A percentile compares a stretch with the other conserved stretches of the same genome.
Conservation (phyloP, 2,329 filamentous ascomycete species). For the Ceratocystis lukuohia region DNA sequence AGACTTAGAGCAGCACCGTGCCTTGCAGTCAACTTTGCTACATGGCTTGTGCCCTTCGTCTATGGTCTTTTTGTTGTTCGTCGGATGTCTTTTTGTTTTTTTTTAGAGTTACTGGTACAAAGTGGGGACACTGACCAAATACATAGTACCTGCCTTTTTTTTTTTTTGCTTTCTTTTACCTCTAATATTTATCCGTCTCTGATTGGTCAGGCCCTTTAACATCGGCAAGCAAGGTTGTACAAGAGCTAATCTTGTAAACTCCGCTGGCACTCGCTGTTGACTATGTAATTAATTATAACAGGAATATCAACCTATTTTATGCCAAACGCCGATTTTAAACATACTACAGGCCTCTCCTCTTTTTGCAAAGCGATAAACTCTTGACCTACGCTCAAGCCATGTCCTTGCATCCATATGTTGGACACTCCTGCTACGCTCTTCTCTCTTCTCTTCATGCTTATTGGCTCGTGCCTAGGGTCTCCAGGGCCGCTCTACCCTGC, state of each 20-base stretch:
- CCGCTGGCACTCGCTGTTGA: no score
- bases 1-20: background rate
- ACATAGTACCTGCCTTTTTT: background rate
- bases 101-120: background rate
- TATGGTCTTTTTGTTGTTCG: background rate
- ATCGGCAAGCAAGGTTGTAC: no score
- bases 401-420: no score
- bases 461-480: background rate
- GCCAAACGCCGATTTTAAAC: no score
- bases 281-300: no score
- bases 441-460: background rate
- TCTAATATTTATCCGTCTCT: background rate
- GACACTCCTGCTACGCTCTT: background rate
- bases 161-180: background rate
- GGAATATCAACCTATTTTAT: no score
- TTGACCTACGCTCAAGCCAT: background rate
- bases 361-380: no score
- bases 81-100: background rate
- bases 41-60: background rate
- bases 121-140: background rate
- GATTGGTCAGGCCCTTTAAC: background rate
- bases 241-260: no score
- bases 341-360: no score
- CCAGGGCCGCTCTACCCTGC: background rate
- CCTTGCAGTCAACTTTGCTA: background rate